These are phyloP conservation scores for Neoarthrinium moseri DNA, from an alignment of 2,329 filamentous ascomycete genomes.

Conservation along the genomic window DNA sequence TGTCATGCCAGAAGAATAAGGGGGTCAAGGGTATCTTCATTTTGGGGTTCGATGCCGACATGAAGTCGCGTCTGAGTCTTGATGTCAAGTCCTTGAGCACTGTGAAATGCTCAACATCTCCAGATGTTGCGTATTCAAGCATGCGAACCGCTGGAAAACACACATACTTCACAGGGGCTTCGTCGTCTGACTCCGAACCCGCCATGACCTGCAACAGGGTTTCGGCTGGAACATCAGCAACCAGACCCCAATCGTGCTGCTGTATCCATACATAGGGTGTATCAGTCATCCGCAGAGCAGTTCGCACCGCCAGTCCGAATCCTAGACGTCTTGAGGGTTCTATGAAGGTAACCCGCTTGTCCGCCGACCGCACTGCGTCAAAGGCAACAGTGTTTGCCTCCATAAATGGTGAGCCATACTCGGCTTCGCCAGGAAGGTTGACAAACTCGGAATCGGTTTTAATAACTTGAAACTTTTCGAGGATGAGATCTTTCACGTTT, in stretches of 20 bases:
- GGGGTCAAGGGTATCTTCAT: constrained; percentile 45
- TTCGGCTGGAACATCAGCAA: constrained; percentile 41
- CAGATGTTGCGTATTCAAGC: constrained; percentile 47
- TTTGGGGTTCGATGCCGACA: constrained; percentile 10
- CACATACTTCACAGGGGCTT: constrained; percentile 47
- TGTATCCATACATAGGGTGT: constrained; percentile 58
- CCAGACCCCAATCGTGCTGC: constrained; percentile 55
- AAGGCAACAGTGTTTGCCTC: constrained; percentile 36
- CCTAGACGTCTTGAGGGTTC: constrained; percentile 46
- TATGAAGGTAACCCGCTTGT: constrained; percentile 44
- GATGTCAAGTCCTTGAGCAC: constrained; percentile 39
- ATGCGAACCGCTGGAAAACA: constrained; percentile 52
- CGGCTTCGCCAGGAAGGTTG: constrained; percentile 34
- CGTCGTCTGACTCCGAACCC: constrained; percentile 24
- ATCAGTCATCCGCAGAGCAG: constrained; percentile 42
- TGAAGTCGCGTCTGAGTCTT: constrained; percentile 40
- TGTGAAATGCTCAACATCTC: constrained; percentile 42
- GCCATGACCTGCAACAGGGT: constrained; percentile 46
- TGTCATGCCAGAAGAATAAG: constrained; percentile 60
- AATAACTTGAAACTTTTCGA: constrained; percentile 23
- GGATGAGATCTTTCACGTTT: constrained; percentile 43
- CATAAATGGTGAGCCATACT: constrained; percentile 42
- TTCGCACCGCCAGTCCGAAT: constrained; percentile 53
- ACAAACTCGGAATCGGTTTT: constrained; percentile 10
- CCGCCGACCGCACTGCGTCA: constrained; percentile 30